Conservation (phyloP, 768 basidiomycete genomes). For the Roridomyces roridus region DNA sequence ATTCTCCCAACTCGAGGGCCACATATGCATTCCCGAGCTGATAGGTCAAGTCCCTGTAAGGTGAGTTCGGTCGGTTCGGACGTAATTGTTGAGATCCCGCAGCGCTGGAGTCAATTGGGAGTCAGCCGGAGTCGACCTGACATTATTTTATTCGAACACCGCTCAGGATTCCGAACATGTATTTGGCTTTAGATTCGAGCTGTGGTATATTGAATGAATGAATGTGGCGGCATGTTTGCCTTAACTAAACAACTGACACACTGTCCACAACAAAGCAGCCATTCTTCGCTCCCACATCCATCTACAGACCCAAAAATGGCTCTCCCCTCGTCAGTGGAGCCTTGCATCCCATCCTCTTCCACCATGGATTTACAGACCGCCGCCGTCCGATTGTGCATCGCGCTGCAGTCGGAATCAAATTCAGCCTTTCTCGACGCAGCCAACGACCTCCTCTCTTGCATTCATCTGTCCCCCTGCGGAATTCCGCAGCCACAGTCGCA, state of each 20-base stretch:
- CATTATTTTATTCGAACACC: too few relatives aligned
- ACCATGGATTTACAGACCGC: slow-evolving; percentile 2
- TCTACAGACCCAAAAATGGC: slow-evolving; percentile 3
- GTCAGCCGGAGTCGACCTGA: too few relatives aligned
- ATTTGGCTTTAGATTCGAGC: too few relatives aligned
- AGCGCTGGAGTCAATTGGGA: too few relatives aligned
- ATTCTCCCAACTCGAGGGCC: too few relatives aligned
- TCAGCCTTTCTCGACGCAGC: slow-evolving; percentile 10
- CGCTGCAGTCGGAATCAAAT: slow-evolving; percentile 15
- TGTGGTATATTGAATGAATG: too few relatives aligned
- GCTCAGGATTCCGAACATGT: too few relatives aligned
- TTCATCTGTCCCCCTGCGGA: slow-evolving; percentile 3
- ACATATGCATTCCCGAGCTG: too few relatives aligned
- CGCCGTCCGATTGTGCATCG: slow-evolving; percentile 21
- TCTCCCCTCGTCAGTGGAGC: not conserved
- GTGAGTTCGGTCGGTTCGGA: too few relatives aligned
- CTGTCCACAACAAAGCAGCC: slow-evolving; percentile 14
- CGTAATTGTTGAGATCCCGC: too few relatives aligned
- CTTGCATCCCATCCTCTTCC: not conserved
- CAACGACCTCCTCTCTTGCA: slow-evolving; percentile 14
- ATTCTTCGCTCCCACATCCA: slow-evolving; percentile 18
- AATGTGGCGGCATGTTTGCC: too few relatives aligned
- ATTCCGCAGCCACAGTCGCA: slow-evolving; percentile 21
- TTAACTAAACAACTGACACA: slow-evolving; percentile 4
- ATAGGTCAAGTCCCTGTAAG: too few relatives aligned